Evolutionary conservation across 2,329 filamentous ascomycete genomes (phyloP).

Genomic region (Alternaria gansuensis): DNA sequence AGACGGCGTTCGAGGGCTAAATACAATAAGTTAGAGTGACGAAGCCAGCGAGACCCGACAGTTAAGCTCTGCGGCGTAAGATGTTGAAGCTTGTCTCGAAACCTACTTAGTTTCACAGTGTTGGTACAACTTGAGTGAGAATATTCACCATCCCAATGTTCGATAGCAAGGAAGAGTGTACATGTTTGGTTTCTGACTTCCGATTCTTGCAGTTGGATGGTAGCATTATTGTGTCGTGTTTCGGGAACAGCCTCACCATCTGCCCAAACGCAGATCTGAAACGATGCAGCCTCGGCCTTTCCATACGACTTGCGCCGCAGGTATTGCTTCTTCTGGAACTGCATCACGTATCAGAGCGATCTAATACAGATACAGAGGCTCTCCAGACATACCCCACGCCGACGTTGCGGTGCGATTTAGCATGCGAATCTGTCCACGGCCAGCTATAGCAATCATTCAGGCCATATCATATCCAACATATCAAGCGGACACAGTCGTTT

Average conservation of each 20-base stretch:
- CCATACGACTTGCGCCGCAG: slow-evolving; percentile 4
- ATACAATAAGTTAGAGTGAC: slow-evolving; percentile 4
- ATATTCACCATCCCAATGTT: slow-evolving; percentile 8
- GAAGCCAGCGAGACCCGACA: slow-evolving; percentile 7
- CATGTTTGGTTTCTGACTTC: slow-evolving; percentile 24
- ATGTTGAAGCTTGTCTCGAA: slow-evolving; percentile 35
- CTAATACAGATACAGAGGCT: neutral
- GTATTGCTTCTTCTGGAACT: neutral
- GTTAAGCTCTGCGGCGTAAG: slow-evolving; percentile 25
- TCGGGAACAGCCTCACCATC: slow-evolving; percentile 36
- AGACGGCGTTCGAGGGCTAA: slow-evolving; percentile 1
- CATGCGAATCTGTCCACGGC: neutral
- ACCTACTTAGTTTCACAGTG: slow-evolving; percentile 39
- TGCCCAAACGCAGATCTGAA: slow-evolving; percentile 41
- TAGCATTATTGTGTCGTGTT: slow-evolving; percentile 27
- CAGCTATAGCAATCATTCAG: neutral
- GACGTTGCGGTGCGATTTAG: neutral
- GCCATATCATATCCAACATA: neutral
- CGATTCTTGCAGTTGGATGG: slow-evolving; percentile 14
- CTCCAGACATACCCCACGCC: slow-evolving; percentile 3
- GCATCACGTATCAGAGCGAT: neutral
- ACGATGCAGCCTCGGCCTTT: slow-evolving; percentile 29
- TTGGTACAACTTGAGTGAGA: slow-evolving; percentile 10
- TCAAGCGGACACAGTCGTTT: neutral
- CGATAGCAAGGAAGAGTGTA: slow-evolving; percentile 23